Evolutionary conservation across 2,329 filamentous ascomycete genomes (phyloP), one percentile per base, ranked within the genome.

Genomic region (Trichoderma sp.): DNA sequence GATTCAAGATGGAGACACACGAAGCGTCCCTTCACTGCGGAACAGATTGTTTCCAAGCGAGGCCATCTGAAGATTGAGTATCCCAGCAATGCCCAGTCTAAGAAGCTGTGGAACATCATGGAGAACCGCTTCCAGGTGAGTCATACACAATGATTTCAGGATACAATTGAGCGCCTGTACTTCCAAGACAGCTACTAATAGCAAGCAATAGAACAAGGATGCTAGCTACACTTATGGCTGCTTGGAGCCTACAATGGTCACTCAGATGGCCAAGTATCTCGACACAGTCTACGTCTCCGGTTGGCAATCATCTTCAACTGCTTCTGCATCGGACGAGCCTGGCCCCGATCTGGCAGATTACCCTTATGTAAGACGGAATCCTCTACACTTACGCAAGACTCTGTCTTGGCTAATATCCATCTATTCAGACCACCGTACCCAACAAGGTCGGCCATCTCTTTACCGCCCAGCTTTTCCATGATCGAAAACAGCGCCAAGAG

Each of bases 241-340:
- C 83, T 86, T 99, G 73, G 96, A 99, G 79, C 96, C 96, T 13
- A 97, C 97, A 68, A 97, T 97, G 92, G 88, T 99, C 79, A 98
- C 96, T 32, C 96, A 99, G 81, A 99, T 99, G 96, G 95, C 95
- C 76, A 97, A 98, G 83, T 98, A 96, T 81, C 87, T 99, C 71
- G 96, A 99, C 79, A 99, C 96, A 39, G 93, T 99, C 79, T 99
- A 99, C 80, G 96, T 99, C 71, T 98, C 96, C 66, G 96, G 96
- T 72, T 99, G 96, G 96, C 96, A 99, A 83, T 97, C 93, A 73
- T 98, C 95, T 1, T 97, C 94, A 28, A 99, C 96, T 8, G 96
- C 96, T 60, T 97, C 95, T 3, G 88, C 94, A 1, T 95, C 94
- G 7, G 94, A 99, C 76, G 96, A 99, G 84, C 96, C 96, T 30